A percentile compares a stretch with the other conserved stretches of the same genome.
Conservation (phyloP, 2,329 filamentous ascomycete species). For the Aspergillus sp. region DNA sequence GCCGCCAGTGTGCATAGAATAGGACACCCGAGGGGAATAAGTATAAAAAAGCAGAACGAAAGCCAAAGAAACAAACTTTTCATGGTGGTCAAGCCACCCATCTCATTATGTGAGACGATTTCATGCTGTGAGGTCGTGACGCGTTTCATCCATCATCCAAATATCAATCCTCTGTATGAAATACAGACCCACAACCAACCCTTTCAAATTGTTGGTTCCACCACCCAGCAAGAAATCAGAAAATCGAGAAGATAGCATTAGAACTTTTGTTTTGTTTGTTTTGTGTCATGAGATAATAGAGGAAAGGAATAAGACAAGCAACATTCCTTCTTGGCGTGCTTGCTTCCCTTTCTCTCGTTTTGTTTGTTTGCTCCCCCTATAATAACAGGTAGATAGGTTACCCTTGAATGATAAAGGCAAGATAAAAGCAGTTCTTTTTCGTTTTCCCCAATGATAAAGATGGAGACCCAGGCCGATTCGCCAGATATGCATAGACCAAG, state of each 20-base stretch:
- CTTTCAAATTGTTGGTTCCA: not conserved
- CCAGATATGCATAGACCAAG: constrained; percentile 12
- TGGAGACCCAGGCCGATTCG: constrained; percentile 20
- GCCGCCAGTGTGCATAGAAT: constrained; percentile 14
- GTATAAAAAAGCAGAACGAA: not conserved
- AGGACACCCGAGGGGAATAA: constrained; percentile 15
- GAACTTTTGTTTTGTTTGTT: not conserved
- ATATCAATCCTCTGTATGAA: not conserved
- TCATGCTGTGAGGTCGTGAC: constrained; percentile 16
- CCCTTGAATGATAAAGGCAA: not conserved
- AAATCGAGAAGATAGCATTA: not conserved
- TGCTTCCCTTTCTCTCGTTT: not conserved
- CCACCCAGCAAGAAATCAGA: not conserved
- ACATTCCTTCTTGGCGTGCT: constrained; percentile 5
- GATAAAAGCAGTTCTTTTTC: constrained; percentile 16
- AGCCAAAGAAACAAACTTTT: constrained; percentile 8
- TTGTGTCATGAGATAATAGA: not conserved
- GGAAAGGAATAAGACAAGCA: not conserved
- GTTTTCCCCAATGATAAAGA: constrained; percentile 12
- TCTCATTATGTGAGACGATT: not conserved
- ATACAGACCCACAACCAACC: too few relatives aligned
- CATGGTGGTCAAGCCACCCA: constrained; percentile 5
- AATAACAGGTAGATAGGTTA: not conserved
- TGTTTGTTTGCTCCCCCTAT: constrained; percentile 7
- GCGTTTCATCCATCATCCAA: constrained; percentile 13